These are phyloP conservation scores for Coprinopsis strossmayeri DNA, from an alignment of 768 basidiomycete genomes.

Conservation along the genomic window DNA sequence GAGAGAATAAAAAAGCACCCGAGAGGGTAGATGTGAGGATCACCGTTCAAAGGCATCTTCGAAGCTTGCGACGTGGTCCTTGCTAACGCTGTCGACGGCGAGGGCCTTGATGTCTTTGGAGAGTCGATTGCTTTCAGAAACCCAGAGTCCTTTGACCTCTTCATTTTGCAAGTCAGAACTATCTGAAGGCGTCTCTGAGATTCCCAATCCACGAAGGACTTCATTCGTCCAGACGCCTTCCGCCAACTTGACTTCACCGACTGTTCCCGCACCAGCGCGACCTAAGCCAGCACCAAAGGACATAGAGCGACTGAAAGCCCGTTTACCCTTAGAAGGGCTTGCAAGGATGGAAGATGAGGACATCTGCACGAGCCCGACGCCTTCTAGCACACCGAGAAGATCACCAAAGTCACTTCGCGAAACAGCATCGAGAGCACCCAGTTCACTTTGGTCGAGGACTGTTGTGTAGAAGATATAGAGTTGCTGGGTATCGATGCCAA, in stretches of 20 bases:
- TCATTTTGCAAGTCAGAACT: slow-evolving; percentile 32
- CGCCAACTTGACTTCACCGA: slow-evolving; percentile 48
- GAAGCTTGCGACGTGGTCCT: slow-evolving; percentile 10
- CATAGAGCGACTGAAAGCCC: slow-evolving; percentile 46
- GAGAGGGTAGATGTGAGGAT: neutral
- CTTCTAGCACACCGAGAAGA: slow-evolving; percentile 65
- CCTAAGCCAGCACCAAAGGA: slow-evolving; percentile 44
- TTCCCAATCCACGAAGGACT: slow-evolving; percentile 63
- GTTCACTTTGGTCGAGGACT: slow-evolving; percentile 51
- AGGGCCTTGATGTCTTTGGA: slow-evolving; percentile 11
- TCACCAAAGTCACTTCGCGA: slow-evolving; percentile 76
- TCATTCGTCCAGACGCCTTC: slow-evolving; percentile 65
- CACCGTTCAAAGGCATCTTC: slow-evolving; percentile 14
- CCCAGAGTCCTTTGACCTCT: slow-evolving; percentile 25
- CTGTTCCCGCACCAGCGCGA: slow-evolving; percentile 28
- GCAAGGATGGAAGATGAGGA: slow-evolving; percentile 24
- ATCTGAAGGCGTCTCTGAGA: slow-evolving; percentile 23
- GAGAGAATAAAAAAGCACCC: neutral
- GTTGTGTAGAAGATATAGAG: slow-evolving; percentile 59
- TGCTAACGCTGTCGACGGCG: slow-evolving; percentile 5
- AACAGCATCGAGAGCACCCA: slow-evolving; percentile 52
- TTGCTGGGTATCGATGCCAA: slow-evolving; percentile 50
- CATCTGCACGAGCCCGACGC: slow-evolving; percentile 53
- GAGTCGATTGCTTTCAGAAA: slow-evolving; percentile 13
- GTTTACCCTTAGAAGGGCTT: slow-evolving; percentile 31